Base-by-base conservation (phyloP, 257 asterid species). In the Ilex aquifolium region DNA sequence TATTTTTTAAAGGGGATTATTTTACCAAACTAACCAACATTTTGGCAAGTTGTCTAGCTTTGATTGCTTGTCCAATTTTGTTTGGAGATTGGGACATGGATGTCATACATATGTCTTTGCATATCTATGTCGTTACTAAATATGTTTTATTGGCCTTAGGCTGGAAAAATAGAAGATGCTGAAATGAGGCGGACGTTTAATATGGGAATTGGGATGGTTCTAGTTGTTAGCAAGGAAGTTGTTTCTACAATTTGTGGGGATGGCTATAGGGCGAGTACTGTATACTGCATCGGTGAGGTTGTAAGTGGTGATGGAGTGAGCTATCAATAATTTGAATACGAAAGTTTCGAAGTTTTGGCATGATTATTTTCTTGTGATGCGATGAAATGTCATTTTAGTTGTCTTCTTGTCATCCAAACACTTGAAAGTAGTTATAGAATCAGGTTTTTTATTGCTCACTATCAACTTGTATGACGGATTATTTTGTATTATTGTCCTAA, bases 201-300 rank as follows among this genome's bases (percentile, higher is more conserved):
- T 68, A 89, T 92, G 97, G 99, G 99, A 39, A 87, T 92, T 1
- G 97, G 97, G 42, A 92, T 92, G 95, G 97, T 92, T 56, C 80
- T 92, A 7, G 97, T 85, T 46, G 83, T 92, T 64, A 75, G 80
- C 69, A 79, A 79, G 65, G 96, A 80, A 67, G 79, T 87, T 1
- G 91, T 96, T 32, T 69, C 29, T 3, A 66, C 82, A 59, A 81
- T 91, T 48, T 76, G 88, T 0, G 73, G 56, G 64, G 85, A 84
- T 8, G 77, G 61, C 9, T 56, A 61, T 31, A 60, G 56, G 31
- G 31, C 77, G 36, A 63, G 55, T 63, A 36, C 61, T 0, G 73
- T 63, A 5, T 78, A 56, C 72, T 76, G 76, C 62, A 81, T 90
- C 31, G 95, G 95, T 36, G 87, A 90, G 75, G 87, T 90, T 56